Conservation (phyloP, 352 stramenopile species). For the Globisporangium irregulare region DNA sequence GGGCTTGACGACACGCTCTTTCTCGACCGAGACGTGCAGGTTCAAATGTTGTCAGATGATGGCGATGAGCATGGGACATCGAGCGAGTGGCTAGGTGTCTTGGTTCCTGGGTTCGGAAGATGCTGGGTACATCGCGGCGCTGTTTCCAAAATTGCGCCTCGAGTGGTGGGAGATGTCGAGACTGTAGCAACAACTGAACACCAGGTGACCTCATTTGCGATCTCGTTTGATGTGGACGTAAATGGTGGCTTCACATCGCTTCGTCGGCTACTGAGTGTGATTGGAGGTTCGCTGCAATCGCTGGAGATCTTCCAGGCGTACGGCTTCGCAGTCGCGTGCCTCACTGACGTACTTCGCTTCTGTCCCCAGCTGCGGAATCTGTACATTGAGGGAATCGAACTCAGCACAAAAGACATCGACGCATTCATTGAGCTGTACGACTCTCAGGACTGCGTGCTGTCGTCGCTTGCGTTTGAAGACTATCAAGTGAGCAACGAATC, state of each 20-base stretch:
- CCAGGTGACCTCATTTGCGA: constrained; percentile 1
- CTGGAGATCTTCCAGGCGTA: constrained; percentile 8
- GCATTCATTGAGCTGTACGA: constrained; percentile 5
- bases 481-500: constrained; percentile 5
- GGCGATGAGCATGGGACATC: not conserved
- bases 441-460: not conserved
- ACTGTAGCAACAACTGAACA: not conserved
- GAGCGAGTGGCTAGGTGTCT: not conserved
- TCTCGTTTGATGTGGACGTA: constrained; percentile 7
- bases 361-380: constrained; percentile 2
- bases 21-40: not conserved
- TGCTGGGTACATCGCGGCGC: not conserved
- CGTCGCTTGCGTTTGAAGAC: constrained; percentile 7
- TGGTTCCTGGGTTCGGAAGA: constrained; percentile 6
- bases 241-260: constrained; percentile 3
- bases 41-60: not conserved
- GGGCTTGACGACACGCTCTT: not conserved
- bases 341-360: not conserved
- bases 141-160: not conserved
- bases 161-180: not conserved
- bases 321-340: not conserved
- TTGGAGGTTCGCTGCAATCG: not conserved
- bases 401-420: not conserved
- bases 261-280: constrained; percentile 2
- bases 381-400: constrained; percentile 11